Base-by-base conservation (phyloP, 306 rosid genomes). In the Argentina anserina region DNA sequence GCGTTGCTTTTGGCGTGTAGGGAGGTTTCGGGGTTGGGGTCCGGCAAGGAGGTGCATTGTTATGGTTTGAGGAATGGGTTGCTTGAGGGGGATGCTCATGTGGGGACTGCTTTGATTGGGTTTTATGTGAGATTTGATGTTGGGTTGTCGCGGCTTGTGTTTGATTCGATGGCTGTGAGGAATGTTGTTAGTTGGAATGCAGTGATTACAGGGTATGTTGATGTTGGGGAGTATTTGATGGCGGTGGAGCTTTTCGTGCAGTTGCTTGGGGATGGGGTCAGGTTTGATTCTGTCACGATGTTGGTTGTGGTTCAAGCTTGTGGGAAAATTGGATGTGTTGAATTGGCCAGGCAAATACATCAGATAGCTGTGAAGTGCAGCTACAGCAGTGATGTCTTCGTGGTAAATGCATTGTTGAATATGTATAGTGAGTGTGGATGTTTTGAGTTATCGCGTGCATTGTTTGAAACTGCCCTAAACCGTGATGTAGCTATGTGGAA, bases 401-500 rank as follows among this genome's bases (percentile, higher is more conserved):
- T 82, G 15, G 68, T 82, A 25, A 82, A 80, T 77, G 76, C 84
- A 3, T 26, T 82, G 74, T 60, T 85, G 28, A 80, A 80, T 46
- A 79, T 77, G 89, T 85, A 80, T 50, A 77, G 79, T 9, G 79
- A 74, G 41, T 76, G 69, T 29, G 81, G 81, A 55, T 59, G 50
- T 67, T 36, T 85, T 21, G 77, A 77, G 15, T 75, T 69, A 29
- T 65, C 86, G 13, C 42, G 60, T 26, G 53, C 18, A 33, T 67
- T 85, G 40, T 85, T 85, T 68, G 60, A 67, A n/a, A 34, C 62
- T 36, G 25, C 67, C 70, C 72, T 83, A 13, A 67, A 46, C 13
- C 69, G 37, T 34, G 89, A 85, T 68, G 76, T 76, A 56, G 79
- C 86, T 74, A 34, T 85, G 78, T 85, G 89, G 89, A 85, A 85